phyloP scores from a whole-genome alignment of 768 basidiomycete species.

The Agaricus subrufescens region DNA sequence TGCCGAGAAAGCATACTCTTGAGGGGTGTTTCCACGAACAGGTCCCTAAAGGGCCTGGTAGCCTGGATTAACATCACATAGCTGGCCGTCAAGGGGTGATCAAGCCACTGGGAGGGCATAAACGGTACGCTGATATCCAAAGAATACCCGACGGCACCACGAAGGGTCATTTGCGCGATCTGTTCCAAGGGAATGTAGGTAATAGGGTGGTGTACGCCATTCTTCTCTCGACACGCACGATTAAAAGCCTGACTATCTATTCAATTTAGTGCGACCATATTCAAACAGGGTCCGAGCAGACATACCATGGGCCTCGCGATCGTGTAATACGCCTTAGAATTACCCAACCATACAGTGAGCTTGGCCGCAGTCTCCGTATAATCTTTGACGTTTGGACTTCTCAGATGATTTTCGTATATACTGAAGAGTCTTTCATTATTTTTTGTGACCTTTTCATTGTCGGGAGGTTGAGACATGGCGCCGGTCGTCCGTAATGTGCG shows the following conservation, averaged over 20 bases:
- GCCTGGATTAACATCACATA: conserved; percentile 31
- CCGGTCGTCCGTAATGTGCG: too few relatives aligned
- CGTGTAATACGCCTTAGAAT: conserved; percentile 48
- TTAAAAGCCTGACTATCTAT: conserved; percentile 47
- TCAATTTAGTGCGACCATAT: conserved; percentile 1
- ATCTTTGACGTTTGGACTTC: conserved; percentile 17
- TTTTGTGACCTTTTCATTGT: conserved; percentile 12
- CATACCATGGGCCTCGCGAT: conserved; percentile 45
- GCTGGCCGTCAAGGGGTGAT: conserved; percentile 27
- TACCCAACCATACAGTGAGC: conserved; percentile 39
- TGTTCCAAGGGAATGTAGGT: conserved; percentile 13
- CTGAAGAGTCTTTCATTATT: conserved; percentile 37
- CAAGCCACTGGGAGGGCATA: conserved; percentile 20
- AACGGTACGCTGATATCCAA: conserved; percentile 21
- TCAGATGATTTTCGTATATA: conserved; percentile 28
- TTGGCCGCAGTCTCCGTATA: conserved; percentile 28
- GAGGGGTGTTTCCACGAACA: conserved; percentile 30
- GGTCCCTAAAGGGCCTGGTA: conserved; percentile 21
- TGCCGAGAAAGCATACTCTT: conserved; percentile 20
- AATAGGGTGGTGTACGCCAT: background rate
- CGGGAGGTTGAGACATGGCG: conserved; percentile 5
- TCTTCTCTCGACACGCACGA: conserved; percentile 24
- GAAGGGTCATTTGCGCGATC: conserved; percentile 34
- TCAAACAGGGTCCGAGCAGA: background rate
- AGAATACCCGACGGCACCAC: conserved; percentile 20